Base-by-base conservation (phyloP, 805 yeast genomes). In the Yarrowia bubula region DNA sequence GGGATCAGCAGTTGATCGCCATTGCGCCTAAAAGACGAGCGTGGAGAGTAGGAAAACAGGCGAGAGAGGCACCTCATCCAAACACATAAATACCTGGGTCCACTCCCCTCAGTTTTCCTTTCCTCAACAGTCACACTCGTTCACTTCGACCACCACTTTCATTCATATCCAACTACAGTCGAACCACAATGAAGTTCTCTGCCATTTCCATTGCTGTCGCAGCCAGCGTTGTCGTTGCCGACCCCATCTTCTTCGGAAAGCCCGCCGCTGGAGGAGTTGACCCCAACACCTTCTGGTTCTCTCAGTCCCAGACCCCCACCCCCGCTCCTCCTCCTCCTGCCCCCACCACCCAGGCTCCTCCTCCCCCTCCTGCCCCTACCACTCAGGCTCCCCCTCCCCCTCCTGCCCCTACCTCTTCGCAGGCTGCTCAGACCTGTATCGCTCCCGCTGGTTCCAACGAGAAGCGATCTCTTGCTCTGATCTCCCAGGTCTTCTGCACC, bases 221-320 rank as follows among this genome's bases (percentile, higher is more conserved):
- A 37, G 58, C 58, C 58, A 51, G 58, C 58, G 15, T 51, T 33
- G 58, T 51, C 58, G 58, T 37, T 33, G 58, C 58, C 58, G 58
- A 51, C 58, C 58, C 58, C 58, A 18, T 51, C 43, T 51, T 50
- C 57, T 8, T 51, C 8, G 58, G 58, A 5, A 50, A 51, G 58
- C 58, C 58, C 22, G 43, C 43, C 43, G 57, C 42, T 18, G 57
- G 57, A 50, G 57, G 42, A 35, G 57, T 37, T 37, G 58, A 51
- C 58, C 58, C 58, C 58, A 51, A 51, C 58, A 51, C 58, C 58
- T 51, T 51, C 58, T 51, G 58, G 58, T 51, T 51, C 58, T 51
- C 58, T n/a, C 58, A 51, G 58, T 37, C 58, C 43, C 35, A 51
- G 57, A 38, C 43, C 57, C 55, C 46, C 33, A 18, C 48, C 58